Conservation (phyloP, 805 yeast genomes). For the Starmerella powellii region DNA sequence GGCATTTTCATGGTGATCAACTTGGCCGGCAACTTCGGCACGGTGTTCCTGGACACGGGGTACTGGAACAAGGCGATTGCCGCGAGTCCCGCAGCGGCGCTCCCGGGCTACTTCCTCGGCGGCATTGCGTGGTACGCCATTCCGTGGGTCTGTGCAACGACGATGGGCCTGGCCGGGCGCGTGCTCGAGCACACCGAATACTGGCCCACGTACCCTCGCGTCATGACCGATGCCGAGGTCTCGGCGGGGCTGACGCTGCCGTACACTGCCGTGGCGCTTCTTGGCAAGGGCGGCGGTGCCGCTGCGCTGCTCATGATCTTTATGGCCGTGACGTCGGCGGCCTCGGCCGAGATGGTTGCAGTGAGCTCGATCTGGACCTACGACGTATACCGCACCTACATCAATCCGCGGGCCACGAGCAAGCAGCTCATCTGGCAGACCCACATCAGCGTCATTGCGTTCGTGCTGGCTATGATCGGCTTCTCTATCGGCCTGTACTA, state of each 20-base stretch:
- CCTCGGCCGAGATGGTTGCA: conserved; percentile 83
- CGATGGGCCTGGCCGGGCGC: conserved; percentile 76
- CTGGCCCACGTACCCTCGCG: conserved; percentile 71
- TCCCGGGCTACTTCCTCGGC: conserved; percentile 80
- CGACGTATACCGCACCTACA: conserved; percentile 70
- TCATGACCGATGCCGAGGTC: conserved; percentile 55
- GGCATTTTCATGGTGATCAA: conserved; percentile 84
- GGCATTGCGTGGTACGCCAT: conserved; percentile 88
- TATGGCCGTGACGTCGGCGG: conserved; percentile 88
- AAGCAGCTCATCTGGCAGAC: conserved; percentile 57
- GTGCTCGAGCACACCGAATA: conserved; percentile 55
- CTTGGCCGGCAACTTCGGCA: conserved; percentile 80
- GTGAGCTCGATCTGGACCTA: conserved; percentile 77
- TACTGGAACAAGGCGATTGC: conserved; percentile 86
- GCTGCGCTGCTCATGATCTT: conserved; percentile 68
- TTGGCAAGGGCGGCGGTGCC: conserved; percentile 83
- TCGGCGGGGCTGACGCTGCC: conserved; percentile 60
- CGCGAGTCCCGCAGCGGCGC: conserved; percentile 67
- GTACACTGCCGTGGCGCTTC: conserved; percentile 66
- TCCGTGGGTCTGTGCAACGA: conserved; percentile 70
- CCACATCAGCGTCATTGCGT: conserved; percentile 52
- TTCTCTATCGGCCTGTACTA: conserved; percentile 72
- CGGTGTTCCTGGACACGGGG: conserved; percentile 76
- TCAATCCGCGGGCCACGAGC: conserved; percentile 69
- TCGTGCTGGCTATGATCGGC: conserved; percentile 58